These are phyloP conservation scores for Colletotrichum tanaceti DNA, from an alignment of 2,329 filamentous ascomycete genomes.

Conservation along the genomic window DNA sequence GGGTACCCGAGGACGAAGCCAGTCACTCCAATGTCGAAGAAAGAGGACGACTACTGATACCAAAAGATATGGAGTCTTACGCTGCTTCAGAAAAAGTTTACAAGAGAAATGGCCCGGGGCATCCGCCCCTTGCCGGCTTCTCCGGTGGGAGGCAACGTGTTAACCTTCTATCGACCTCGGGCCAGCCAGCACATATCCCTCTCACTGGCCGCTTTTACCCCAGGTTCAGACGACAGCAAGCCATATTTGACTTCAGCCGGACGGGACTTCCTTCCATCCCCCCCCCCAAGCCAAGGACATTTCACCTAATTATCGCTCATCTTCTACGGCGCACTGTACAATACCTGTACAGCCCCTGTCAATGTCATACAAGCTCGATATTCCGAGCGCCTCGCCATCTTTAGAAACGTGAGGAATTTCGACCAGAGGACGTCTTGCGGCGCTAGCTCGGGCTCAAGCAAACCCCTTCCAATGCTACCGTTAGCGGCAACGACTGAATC, in stretches of 20 bases:
- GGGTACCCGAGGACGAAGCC: neutral
- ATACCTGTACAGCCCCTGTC: neutral
- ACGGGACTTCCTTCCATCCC: slow-evolving; percentile 9
- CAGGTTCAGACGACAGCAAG: slow-evolving; percentile 18
- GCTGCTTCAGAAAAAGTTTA: slow-evolving; percentile 1
- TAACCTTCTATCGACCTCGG: slow-evolving; percentile 6
- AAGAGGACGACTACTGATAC: neutral
- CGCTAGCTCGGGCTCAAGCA: slow-evolving; percentile 1
- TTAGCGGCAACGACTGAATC: slow-evolving; percentile 5
- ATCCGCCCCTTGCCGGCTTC: slow-evolving; percentile 7
- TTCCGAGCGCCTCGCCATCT: neutral
- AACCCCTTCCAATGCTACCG: neutral
- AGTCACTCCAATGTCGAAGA: neutral
- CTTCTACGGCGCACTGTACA: neutral
- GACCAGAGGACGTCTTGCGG: neutral
- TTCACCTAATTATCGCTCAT: neutral
- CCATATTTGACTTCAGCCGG: neutral
- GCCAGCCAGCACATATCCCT: neutral
- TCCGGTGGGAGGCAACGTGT: slow-evolving; percentile 3
- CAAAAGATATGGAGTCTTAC: neutral
- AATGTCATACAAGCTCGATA: neutral
- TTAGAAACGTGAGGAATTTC: neutral
- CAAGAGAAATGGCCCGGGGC: slow-evolving; percentile 1
- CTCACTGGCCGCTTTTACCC: slow-evolving; percentile 24
- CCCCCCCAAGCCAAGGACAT: neutral